These are phyloP conservation scores for Rutstroemia sp. DNA, from an alignment of 2,329 filamentous ascomycete species.

Conservation along the genomic window DNA sequence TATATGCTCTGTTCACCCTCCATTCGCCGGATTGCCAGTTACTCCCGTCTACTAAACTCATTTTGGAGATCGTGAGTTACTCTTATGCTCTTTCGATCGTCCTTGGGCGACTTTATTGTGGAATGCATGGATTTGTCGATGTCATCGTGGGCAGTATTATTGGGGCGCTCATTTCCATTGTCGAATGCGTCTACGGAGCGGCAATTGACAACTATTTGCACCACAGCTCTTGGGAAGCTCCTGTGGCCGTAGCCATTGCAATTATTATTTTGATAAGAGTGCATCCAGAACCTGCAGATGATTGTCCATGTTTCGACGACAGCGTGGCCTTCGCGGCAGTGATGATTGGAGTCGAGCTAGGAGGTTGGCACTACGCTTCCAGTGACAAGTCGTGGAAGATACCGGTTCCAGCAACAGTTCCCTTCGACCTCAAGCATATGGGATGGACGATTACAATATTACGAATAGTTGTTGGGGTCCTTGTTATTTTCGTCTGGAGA, in stretches of 20 bases:
- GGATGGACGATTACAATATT: slow-evolving; percentile 56
- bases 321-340: slow-evolving; percentile 90
- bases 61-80: slow-evolving; percentile 64
- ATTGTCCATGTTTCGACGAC: slow-evolving; percentile 96
- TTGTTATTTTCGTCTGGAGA: slow-evolving; percentile 83
- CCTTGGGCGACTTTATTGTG: slow-evolving; percentile 87
- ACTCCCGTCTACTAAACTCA: slow-evolving; percentile 48
- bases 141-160: slow-evolving; percentile 74
- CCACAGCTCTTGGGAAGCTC: slow-evolving; percentile 54
- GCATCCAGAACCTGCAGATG: slow-evolving; percentile 91
- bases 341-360: slow-evolving; percentile 74
- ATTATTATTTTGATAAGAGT: slow-evolving; percentile 75
- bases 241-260: slow-evolving; percentile 54
- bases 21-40: slow-evolving; percentile 57
- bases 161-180: slow-evolving; percentile 55
- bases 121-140: slow-evolving; percentile 97
- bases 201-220: slow-evolving; percentile 66
- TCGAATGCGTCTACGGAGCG: slow-evolving; percentile 54
- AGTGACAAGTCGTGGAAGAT: slow-evolving; percentile 39
- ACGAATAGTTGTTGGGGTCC: slow-evolving; percentile 71
- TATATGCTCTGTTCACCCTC: slow-evolving; percentile 71
- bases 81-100: slow-evolving; percentile 87
- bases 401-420: slow-evolving; percentile 48
- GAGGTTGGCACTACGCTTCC: slow-evolving; percentile 67
- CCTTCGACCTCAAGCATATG: slow-evolving; percentile 58